These are phyloP conservation scores for Leptographium lundbergii DNA, from an alignment of 2,329 filamentous ascomycete species.

Conservation along the genomic window DNA sequence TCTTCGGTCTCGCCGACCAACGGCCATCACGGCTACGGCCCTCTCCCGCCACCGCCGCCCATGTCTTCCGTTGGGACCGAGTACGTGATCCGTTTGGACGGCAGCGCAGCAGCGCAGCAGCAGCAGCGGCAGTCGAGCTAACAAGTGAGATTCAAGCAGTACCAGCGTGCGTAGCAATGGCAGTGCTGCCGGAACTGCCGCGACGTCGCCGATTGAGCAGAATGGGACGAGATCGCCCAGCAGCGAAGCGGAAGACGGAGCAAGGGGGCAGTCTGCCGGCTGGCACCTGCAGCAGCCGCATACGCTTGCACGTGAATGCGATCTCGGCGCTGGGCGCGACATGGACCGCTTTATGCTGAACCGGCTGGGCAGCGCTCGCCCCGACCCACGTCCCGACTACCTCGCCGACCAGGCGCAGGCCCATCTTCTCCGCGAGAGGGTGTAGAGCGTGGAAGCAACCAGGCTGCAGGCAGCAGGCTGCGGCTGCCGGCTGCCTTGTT, in stretches of 20 bases:
- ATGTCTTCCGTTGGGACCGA: constrained; percentile 11
- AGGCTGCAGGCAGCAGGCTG: too few relatives aligned
- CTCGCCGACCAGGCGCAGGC: background rate
- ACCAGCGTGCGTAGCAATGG: constrained; percentile 23
- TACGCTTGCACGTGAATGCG: constrained; percentile 31
- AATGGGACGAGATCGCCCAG: constrained; percentile 18
- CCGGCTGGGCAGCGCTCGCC: constrained; percentile 20
- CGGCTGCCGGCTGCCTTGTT: background rate
- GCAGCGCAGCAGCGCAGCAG: too few relatives aligned
- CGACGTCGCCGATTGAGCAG: constrained; percentile 22
- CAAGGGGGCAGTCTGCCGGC: constrained; percentile 20
- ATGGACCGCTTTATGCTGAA: constrained; percentile 44
- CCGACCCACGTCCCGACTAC: background rate
- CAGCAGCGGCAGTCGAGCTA: background rate
- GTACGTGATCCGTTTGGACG: constrained; percentile 7
- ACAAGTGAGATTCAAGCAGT: constrained; percentile 17
- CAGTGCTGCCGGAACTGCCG: constrained; percentile 18
- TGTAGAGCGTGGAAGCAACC: background rate
- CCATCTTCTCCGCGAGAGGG: background rate
- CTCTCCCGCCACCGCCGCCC: constrained; percentile 23
- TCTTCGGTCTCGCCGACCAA: constrained; percentile 24
- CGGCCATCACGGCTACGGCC: constrained; percentile 20
- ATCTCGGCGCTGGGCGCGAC: constrained; percentile 24
- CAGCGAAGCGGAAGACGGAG: constrained; percentile 16
- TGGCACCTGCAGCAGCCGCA: constrained; percentile 40